Conservation (phyloP, 2,329 filamentous ascomycete genomes). For the Ophiosphaerella korrae region DNA sequence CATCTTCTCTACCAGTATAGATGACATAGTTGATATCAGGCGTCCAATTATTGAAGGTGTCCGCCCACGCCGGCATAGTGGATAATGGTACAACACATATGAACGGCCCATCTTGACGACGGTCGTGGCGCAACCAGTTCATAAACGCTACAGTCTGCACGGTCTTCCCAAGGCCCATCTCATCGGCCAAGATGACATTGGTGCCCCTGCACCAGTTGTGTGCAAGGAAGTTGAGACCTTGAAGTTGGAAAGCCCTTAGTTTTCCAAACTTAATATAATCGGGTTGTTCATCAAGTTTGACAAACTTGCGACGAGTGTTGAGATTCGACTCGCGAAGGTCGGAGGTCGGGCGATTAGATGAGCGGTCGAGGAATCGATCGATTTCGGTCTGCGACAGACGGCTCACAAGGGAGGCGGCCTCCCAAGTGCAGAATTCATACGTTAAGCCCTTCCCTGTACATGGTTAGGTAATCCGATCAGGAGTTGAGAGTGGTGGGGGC, state of each 20-base stretch:
- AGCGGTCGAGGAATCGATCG: slow-evolving; percentile 86
- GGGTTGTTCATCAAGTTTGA: slow-evolving; percentile 76
- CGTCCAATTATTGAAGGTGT: slow-evolving; percentile 96
- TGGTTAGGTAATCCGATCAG: slow-evolving; percentile 27
- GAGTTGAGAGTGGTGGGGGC: slow-evolving; percentile 11
- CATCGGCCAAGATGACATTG: slow-evolving; percentile 96
- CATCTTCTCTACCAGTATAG: slow-evolving; percentile 87
- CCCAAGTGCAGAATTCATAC: slow-evolving; percentile 97
- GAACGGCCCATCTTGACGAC: slow-evolving; percentile 90
- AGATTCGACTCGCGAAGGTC: slow-evolving; percentile 77
- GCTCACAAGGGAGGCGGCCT: slow-evolving; percentile 74
- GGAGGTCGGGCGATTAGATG: slow-evolving; percentile 78
- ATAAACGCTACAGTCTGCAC: slow-evolving; percentile 97
- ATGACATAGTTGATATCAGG: slow-evolving; percentile 97
- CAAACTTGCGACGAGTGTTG: slow-evolving; percentile 64
- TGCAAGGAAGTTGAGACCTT: slow-evolving; percentile 90
- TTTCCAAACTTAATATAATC: slow-evolving; percentile 83
- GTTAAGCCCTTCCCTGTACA: slow-evolving; percentile 75
- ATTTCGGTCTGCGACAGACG: slow-evolving; percentile 85
- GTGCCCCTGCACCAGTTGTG: slow-evolving; percentile 94
- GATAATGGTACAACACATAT: slow-evolving; percentile 96
- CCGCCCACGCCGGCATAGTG: slow-evolving; percentile 96
- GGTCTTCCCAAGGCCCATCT: slow-evolving; percentile 98
- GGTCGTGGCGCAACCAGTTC: slow-evolving; percentile 92
- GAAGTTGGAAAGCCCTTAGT: slow-evolving; percentile 90